phyloP scores from a whole-genome alignment of 1,284 basidiomycete species.

The Rhodotorula sp. region DNA sequence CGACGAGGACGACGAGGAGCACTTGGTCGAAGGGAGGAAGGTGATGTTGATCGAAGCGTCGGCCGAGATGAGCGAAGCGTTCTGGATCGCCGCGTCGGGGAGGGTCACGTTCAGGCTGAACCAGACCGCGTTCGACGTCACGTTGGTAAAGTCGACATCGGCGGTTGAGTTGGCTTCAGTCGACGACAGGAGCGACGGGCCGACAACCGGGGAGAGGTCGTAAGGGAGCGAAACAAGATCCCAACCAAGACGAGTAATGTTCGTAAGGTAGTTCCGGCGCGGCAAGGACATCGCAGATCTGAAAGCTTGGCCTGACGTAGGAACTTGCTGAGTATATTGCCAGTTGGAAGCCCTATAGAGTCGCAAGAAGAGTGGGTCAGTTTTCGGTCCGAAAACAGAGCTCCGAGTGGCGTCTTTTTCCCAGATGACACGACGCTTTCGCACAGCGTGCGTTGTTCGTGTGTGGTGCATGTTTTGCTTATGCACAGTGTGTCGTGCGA shows the following conservation, averaged over 20 bases:
- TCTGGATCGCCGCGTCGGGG: not conserved
- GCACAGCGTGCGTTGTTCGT: not conserved
- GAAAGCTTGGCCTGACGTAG: slow-evolving; percentile 3
- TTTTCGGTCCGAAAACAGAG: not conserved
- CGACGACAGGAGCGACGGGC: slow-evolving; percentile 3
- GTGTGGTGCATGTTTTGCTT: too few relatives aligned
- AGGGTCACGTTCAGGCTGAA: slow-evolving; percentile 12
- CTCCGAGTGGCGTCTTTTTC: too few relatives aligned
- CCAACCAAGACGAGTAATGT: slow-evolving; percentile 8
- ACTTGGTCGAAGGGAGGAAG: not conserved
- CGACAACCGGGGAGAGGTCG: slow-evolving; percentile 5
- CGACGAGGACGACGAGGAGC: not conserved
- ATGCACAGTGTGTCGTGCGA: not conserved
- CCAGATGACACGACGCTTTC: too few relatives aligned
- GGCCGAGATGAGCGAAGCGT: slow-evolving; percentile 1
- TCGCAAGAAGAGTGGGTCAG: not conserved
- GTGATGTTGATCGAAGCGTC: not conserved
- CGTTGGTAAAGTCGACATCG: slow-evolving; percentile 1
- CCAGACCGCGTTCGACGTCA: not conserved
- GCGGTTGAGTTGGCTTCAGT: not conserved
- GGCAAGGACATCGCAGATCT: slow-evolving; percentile 16
- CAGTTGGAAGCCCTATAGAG: slow-evolving; percentile 2
- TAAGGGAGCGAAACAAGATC: slow-evolving; percentile 13
- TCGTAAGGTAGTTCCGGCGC: slow-evolving; percentile 13
- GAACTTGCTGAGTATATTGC: not conserved